Evolutionary conservation across 2,329 filamentous ascomycete species (phyloP).

Genomic region (Sporothrix mexicana): DNA sequence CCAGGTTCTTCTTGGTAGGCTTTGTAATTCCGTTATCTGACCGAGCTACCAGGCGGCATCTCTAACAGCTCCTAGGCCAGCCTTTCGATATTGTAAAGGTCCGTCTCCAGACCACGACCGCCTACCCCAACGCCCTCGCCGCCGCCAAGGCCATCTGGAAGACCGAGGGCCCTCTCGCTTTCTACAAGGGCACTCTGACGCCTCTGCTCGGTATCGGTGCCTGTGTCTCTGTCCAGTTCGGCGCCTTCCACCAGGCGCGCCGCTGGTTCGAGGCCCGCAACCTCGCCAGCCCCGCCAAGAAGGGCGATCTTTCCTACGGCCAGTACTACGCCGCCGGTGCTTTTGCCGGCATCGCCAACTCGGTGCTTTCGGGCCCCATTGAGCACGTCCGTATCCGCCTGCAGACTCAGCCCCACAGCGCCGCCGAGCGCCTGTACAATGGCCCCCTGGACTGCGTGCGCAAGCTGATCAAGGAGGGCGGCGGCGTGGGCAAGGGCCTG

Average conservation of each 20-base stretch:
- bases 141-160: conserved; percentile 84
- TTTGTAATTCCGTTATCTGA: background rate
- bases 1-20: conserved; percentile 84
- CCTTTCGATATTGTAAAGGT: conserved; percentile 96
- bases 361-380: conserved; percentile 84
- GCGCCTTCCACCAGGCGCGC: conserved; percentile 90
- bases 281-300: conserved; percentile 58
- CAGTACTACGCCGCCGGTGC: conserved; percentile 93
- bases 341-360: conserved; percentile 91
- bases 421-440: conserved; percentile 70
- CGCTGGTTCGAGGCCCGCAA: conserved; percentile 83
- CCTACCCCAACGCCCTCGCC: conserved; percentile 79
- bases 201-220: conserved; percentile 95
- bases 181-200: conserved; percentile 98
- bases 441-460: conserved; percentile 90
- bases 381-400: conserved; percentile 96
- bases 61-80: conserved; percentile 56
- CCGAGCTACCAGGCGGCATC: background rate
- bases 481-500: conserved; percentile 72
- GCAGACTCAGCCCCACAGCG: conserved; percentile 93
- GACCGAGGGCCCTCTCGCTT: conserved; percentile 86
- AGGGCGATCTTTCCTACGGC: conserved; percentile 68
- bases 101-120: conserved; percentile 84
- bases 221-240: conserved; percentile 98
- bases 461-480: conserved; percentile 72